Percentiles rank a stretch among this genome's conserved stretches.
These are phyloP conservation scores for Skeletonema grethae DNA, from an alignment of 108 stramenopile genomes.

Conservation along the genomic window DNA sequence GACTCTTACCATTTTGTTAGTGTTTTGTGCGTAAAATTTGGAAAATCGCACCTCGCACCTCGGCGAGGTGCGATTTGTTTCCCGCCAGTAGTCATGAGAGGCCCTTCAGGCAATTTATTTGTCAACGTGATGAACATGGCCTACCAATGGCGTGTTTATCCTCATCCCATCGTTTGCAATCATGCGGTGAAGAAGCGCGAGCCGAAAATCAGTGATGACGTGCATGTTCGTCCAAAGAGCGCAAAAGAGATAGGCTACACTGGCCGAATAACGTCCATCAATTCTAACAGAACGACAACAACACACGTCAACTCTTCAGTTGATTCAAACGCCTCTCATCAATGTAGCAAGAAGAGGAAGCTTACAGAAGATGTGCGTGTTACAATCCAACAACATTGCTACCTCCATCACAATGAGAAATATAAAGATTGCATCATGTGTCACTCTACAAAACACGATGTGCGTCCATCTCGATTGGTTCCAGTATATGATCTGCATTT, in stretches of 20 bases:
- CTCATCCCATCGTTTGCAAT: too few species aligned
- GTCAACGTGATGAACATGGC: too few species aligned
- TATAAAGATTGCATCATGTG: neutral
- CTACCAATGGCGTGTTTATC: too few species aligned
- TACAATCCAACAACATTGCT: slow-evolving; percentile 27
- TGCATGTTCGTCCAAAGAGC: slow-evolving; percentile 57
- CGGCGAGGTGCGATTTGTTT: too few species aligned
- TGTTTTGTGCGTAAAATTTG: too few species aligned
- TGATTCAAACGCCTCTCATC: neutral
- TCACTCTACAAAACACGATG: slow-evolving; percentile 8
- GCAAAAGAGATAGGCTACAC: slow-evolving; percentile 47
- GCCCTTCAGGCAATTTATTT: too few species aligned
- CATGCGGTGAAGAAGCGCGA: too few species aligned
- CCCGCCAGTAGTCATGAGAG: too few species aligned
- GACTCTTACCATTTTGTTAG: too few species aligned
- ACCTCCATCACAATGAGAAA: neutral
- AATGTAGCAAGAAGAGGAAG: slow-evolving; percentile 24
- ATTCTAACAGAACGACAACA: neutral
- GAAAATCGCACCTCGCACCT: too few species aligned
- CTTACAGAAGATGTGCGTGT: slow-evolving; percentile 15
- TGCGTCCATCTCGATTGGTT: slow-evolving; percentile 28
- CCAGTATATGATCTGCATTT: slow-evolving; percentile 28
- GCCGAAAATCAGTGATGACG: slow-evolving; percentile 14
- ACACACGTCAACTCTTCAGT: neutral
- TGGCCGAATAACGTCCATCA: slow-evolving; percentile 30